Percentiles rank a stretch among this genome's conserved stretches.
Evolutionary conservation across 768 basidiomycete species (phyloP).

Genomic region (Lepiota venenata): DNA sequence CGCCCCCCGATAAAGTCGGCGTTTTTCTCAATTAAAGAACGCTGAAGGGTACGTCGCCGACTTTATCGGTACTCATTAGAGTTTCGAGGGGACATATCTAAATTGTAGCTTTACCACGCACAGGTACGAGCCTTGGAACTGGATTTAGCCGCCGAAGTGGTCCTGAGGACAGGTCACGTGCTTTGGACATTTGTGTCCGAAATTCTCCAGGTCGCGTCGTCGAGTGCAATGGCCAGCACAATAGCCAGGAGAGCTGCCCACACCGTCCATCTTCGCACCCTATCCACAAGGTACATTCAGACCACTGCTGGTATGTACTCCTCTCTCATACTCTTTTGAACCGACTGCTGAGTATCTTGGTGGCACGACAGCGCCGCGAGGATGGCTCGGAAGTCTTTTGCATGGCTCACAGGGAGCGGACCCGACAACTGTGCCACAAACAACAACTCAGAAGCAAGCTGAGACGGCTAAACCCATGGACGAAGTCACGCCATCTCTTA

Average conservation of each 20-base stretch:
- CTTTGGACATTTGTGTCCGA: not conserved
- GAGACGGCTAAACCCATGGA: not conserved
- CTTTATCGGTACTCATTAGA: too few relatives aligned
- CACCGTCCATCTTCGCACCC: not conserved
- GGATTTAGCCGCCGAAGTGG: too few relatives aligned
- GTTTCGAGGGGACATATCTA: too few relatives aligned
- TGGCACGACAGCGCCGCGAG: not conserved
- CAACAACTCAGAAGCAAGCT: too few relatives aligned
- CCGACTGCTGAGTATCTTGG: not conserved
- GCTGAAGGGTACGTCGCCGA: too few relatives aligned
- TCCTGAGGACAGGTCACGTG: not conserved
- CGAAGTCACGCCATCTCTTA: too few relatives aligned
- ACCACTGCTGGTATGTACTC: not conserved
- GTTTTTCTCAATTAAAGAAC: too few relatives aligned
- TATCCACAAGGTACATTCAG: not conserved
- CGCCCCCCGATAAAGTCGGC: too few relatives aligned
- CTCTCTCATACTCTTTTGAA: not conserved
- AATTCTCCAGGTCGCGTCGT: conserved; percentile 5
- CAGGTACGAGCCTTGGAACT: too few relatives aligned
- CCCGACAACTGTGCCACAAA: too few relatives aligned
- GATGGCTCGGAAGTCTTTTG: conserved; percentile 3
- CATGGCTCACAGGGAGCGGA: not conserved
- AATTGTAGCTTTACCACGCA: too few relatives aligned
- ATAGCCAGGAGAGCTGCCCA: conserved; percentile 2
- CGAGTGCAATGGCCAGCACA: not conserved